Evolutionary conservation across 768 basidiomycete species (phyloP).

Genomic region (Melanogaster broomeanus): DNA sequence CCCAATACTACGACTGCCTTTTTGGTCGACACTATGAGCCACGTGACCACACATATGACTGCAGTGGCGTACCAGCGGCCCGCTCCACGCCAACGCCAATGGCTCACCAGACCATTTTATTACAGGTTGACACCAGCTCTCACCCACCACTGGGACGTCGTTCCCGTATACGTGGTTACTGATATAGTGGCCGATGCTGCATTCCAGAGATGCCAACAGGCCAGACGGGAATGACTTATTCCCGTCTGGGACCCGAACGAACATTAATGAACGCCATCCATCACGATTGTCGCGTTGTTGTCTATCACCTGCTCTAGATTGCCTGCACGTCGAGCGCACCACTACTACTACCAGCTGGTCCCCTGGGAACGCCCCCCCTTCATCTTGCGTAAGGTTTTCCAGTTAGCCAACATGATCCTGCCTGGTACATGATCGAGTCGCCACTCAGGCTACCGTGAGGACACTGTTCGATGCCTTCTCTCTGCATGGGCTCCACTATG

Average conservation of each 20-base stretch:
- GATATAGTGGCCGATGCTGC: too few relatives aligned
- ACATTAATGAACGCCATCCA: background rate
- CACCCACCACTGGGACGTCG: too few relatives aligned
- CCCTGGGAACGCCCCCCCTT: background rate
- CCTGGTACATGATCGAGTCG: too few relatives aligned
- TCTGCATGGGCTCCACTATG: background rate
- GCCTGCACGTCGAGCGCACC: background rate
- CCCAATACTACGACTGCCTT: conserved; percentile 25
- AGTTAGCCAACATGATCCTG: too few relatives aligned
- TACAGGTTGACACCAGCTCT: too few relatives aligned
- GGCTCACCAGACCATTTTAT: too few relatives aligned
- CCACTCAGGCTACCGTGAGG: background rate
- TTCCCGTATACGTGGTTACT: too few relatives aligned
- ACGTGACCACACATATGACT: too few relatives aligned
- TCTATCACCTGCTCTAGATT: background rate
- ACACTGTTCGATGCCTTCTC: background rate
- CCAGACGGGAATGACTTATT: background rate
- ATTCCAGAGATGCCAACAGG: background rate
- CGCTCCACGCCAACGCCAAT: too few relatives aligned
- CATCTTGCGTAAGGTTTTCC: background rate
- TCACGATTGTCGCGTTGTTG: background rate
- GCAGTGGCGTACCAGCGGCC: too few relatives aligned
- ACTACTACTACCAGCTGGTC: background rate
- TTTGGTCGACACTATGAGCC: conserved; percentile 1
- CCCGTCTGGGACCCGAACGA: too few relatives aligned